Conservation (phyloP, 805 yeast genomes). For the Ogataea chonburiensis region DNA sequence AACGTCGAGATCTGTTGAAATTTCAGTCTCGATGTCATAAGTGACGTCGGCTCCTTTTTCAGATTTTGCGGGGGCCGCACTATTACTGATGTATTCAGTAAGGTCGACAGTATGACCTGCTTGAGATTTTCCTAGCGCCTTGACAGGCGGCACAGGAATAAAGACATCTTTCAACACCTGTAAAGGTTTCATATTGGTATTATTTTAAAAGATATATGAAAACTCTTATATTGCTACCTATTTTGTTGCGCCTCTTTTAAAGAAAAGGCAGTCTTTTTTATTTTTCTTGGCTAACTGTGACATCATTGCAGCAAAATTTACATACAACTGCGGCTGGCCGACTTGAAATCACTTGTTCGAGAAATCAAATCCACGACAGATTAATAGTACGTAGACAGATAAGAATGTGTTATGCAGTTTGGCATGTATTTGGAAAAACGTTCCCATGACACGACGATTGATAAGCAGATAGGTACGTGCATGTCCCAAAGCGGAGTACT, state of each 20-base stretch:
- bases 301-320: slow-evolving; percentile 3
- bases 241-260: too few species aligned
- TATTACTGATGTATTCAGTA: neutral
- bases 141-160: slow-evolving; percentile 26
- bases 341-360: neutral
- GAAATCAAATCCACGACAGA: slow-evolving; percentile 1
- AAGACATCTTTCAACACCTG: slow-evolving; percentile 24
- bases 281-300: too few species aligned
- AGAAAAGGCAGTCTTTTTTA: too few species aligned
- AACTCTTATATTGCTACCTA: too few species aligned
- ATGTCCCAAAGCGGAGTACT: slow-evolving; percentile 1
- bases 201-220: too few species aligned
- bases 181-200: slow-evolving; percentile 13
- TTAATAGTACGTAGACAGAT: too few species aligned
- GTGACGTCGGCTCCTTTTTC: slow-evolving; percentile 8
- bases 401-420: too few species aligned
- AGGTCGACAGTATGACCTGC: slow-evolving; percentile 8
- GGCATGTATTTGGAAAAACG: too few species aligned
- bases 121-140: slow-evolving; percentile 19
- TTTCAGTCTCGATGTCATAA: slow-evolving; percentile 8
- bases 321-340: neutral
- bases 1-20: slow-evolving; percentile 13
- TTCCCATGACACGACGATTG: too few species aligned
- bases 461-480: too few species aligned
- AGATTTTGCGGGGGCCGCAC: neutral